These are phyloP conservation scores for Fusarium concolor DNA, from an alignment of 2,329 filamentous ascomycete species.

Conservation along the genomic window DNA sequence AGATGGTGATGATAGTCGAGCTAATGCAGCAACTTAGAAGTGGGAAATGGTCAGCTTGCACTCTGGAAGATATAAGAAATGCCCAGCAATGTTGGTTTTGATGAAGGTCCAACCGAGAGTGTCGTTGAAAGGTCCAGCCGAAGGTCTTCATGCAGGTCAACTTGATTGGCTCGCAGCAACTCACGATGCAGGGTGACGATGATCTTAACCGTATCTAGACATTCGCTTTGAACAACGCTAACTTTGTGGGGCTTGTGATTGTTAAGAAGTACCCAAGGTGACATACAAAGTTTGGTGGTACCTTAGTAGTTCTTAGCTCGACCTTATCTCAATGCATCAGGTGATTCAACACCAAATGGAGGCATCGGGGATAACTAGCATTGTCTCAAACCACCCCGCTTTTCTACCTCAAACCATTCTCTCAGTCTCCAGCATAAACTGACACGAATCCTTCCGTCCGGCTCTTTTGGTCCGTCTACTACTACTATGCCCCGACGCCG, in stretches of 20 bases:
- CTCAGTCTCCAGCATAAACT: slow-evolving; percentile 1
- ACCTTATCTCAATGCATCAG: slow-evolving; percentile 14
- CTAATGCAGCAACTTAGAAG: not conserved
- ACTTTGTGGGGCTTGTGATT: too few relatives aligned
- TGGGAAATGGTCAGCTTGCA: not conserved
- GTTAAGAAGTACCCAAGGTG: too few relatives aligned
- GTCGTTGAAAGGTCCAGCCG: slow-evolving; percentile 35
- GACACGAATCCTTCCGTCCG: not conserved
- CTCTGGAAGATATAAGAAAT: slow-evolving; percentile 7
- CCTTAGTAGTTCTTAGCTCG: too few relatives aligned
- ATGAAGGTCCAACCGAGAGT: not conserved
- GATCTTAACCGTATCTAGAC: too few relatives aligned
- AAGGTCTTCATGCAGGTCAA: not conserved
- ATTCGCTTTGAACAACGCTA: too few relatives aligned
- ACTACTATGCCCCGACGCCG: slow-evolving; percentile 35
- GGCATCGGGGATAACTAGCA: slow-evolving; percentile 18
- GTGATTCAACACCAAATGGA: slow-evolving; percentile 19
- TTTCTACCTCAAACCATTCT: slow-evolving; percentile 13
- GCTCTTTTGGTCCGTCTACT: not conserved
- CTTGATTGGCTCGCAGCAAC: too few relatives aligned
- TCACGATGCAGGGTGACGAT: too few relatives aligned
- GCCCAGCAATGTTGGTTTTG: not conserved
- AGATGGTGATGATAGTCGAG: rapidly evolving
- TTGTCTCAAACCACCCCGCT: slow-evolving; percentile 22
- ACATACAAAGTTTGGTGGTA: too few relatives aligned